Conservation (phyloP, 2,329 filamentous ascomycete genomes). For the Aplosporella prunicola region DNA sequence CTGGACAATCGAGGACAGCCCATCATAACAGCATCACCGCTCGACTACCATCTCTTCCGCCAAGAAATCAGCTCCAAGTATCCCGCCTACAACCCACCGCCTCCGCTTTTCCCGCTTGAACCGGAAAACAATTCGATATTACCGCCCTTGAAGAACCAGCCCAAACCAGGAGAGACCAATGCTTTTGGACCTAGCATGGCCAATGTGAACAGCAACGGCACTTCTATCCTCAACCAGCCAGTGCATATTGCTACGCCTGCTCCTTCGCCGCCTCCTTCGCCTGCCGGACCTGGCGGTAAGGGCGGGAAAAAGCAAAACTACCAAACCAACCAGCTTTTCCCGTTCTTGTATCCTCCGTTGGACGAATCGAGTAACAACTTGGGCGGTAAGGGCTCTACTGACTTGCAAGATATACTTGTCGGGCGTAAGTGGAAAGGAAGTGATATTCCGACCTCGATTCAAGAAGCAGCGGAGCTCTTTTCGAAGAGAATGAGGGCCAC, state of each 20-base stretch:
- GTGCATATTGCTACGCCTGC: slow-evolving; percentile 98
- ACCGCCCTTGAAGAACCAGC: slow-evolving; percentile 70
- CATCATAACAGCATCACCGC: slow-evolving; percentile 82
- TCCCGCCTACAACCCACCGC: slow-evolving; percentile 86
- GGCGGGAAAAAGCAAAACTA: slow-evolving; percentile 98
- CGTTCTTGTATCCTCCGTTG: slow-evolving; percentile 90
- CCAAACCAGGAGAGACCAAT: slow-evolving; percentile 38
- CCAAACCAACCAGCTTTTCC: slow-evolving; percentile 97
- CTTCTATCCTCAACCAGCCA: slow-evolving; percentile 84
- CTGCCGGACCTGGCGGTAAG: slow-evolving; percentile 72
- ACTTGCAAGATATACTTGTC: slow-evolving; percentile 68
- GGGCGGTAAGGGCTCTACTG: slow-evolving; percentile 78
- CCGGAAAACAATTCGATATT: slow-evolving; percentile 85
- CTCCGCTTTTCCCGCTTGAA: slow-evolving; percentile 73
- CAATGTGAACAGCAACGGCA: slow-evolving; percentile 34
- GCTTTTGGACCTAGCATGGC: slow-evolving; percentile 45
- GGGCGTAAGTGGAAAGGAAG: slow-evolving; percentile 87
- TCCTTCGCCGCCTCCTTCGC: slow-evolving; percentile 89
- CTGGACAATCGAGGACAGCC: slow-evolving; percentile 55
- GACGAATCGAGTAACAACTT: slow-evolving; percentile 82
- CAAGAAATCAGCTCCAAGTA: slow-evolving; percentile 98
- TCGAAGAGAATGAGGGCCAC: slow-evolving; percentile 85
- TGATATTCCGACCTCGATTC: slow-evolving; percentile 85
- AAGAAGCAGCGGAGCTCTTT: slow-evolving; percentile 90
- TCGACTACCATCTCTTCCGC: slow-evolving; percentile 93